These are phyloP conservation scores for Heritiera fomes DNA, from an alignment of 345 rosid species.

Conservation along the genomic window DNA sequence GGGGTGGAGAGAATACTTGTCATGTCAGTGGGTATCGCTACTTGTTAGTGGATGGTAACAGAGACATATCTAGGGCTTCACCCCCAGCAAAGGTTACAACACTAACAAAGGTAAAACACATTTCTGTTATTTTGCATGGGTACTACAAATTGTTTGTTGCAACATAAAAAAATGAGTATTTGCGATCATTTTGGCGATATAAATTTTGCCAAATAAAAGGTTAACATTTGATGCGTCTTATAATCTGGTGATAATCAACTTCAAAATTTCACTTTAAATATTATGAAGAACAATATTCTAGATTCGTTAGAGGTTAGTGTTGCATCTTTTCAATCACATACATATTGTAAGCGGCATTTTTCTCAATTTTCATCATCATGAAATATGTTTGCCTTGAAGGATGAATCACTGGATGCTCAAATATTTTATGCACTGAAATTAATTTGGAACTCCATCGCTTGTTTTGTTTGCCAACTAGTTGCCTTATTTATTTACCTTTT, in stretches of 20 bases:
- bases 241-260: background rate
- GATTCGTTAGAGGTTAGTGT: background rate
- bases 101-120: constrained; percentile 67
- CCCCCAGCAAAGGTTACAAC: constrained; percentile 91
- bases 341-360: background rate
- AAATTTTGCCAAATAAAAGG: background rate
- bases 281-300: background rate
- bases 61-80: constrained; percentile 81
- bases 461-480: background rate
- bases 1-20: constrained; percentile 99
- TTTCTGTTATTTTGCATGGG: background rate
- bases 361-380: background rate
- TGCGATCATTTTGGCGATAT: background rate
- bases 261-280: background rate
- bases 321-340: background rate
- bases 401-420: background rate
- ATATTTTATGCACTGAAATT: background rate
- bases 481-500: background rate
- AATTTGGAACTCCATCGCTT: background rate
- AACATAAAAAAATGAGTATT: background rate
- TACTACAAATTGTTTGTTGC: background rate
- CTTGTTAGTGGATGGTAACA: constrained; percentile 75
- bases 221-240: constrained; percentile 6
- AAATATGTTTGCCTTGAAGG: background rate
- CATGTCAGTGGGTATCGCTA: constrained; percentile 94